Evolutionary conservation across 2,329 filamentous ascomycete species (phyloP), one percentile per base, ranked within the genome.

Genomic region (Nannizziopsis barbatae): DNA sequence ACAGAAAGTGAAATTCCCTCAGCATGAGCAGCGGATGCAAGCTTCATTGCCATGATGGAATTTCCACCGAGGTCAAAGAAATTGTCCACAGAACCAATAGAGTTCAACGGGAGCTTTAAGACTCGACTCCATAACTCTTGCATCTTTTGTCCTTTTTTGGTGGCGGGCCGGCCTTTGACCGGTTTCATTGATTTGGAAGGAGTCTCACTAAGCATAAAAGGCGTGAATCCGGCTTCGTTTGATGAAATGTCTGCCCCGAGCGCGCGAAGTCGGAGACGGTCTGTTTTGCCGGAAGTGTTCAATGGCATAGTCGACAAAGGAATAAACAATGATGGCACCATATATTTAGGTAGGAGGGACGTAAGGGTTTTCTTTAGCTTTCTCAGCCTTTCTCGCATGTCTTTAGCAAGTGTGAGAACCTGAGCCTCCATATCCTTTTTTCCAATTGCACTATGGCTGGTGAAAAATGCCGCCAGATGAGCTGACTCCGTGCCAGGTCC

Each of bases 251-350:
- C 5, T 3, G 17, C 62, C 14, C 59, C 55, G 22, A 27, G 22
- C 22, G 7, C 7, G 22, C 7, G 22, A 1, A 52, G 47, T 1
- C 58, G 52, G n/a, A 62, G 52, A 6, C 59, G 61, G 44, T 67
- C 63, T 0, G 57, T 60, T 53, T 73, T 73, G 0, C 65, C 65
- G 1, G 68, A 66, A 0, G 60, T 55, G 1, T 64, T 52, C 1
- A 59, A 51, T 1, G 70, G 70, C 22, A 72, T 62, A 5, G 57
- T 45, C 9, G 55, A 54, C 14, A 72, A 40, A 0, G 65, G 60
- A 7, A 72, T 59, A 40, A 65, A 71, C 2, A 62, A 60, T 0
- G 57, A 58, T 0, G 70, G 62, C 2, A 64, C 53, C 58, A 64
- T 63, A 41, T 62, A 63, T 1, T 48, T 38, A 4, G 62, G 61